A percentile compares a stretch with the other conserved stretches of the same genome.
Conservation (phyloP, 148 eudicot genomes). For the Drosera capensis region DNA sequence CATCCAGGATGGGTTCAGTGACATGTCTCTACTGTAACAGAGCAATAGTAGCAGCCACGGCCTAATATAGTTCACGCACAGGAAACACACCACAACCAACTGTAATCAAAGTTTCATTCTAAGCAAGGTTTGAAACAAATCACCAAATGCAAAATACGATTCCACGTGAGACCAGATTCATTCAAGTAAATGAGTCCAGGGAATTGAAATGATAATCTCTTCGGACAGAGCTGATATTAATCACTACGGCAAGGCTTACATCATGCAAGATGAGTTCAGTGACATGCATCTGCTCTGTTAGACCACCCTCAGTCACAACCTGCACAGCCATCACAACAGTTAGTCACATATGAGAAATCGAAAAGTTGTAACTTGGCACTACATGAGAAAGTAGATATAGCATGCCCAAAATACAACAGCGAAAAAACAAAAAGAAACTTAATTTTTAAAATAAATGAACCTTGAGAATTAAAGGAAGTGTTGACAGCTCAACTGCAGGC, state of each 20-base stretch:
- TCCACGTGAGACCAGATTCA: neutral
- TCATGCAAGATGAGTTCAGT: slow-evolving; percentile 74
- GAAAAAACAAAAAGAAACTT: neutral
- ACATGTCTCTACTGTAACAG: too few species aligned
- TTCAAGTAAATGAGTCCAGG: neutral
- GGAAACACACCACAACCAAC: too few species aligned
- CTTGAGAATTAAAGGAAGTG: slow-evolving; percentile 85
- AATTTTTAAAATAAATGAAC: slow-evolving; percentile 13
- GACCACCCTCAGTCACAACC: slow-evolving; percentile 83
- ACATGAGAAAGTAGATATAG: neutral
- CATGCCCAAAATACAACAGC: neutral
- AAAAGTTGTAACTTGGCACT: neutral
- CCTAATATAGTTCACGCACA: too few species aligned
- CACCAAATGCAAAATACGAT: too few species aligned
- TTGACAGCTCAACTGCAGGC: slow-evolving; percentile 80
- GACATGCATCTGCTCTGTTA: slow-evolving; percentile 79
- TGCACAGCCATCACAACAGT: too few species aligned
- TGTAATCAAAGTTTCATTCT: too few species aligned
- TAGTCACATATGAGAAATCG: neutral
- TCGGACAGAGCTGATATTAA: neutral
- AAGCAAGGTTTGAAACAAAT: too few species aligned
- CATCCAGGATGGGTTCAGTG: too few species aligned
- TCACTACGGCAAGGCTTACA: slow-evolving; percentile 33
- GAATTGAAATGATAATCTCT: too few species aligned
- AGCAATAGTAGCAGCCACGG: too few species aligned